Evolutionary conservation across 768 basidiomycete genomes (phyloP), one percentile per base, ranked within the genome.

Genomic region (Leucosporidium creatinivorum): DNA sequence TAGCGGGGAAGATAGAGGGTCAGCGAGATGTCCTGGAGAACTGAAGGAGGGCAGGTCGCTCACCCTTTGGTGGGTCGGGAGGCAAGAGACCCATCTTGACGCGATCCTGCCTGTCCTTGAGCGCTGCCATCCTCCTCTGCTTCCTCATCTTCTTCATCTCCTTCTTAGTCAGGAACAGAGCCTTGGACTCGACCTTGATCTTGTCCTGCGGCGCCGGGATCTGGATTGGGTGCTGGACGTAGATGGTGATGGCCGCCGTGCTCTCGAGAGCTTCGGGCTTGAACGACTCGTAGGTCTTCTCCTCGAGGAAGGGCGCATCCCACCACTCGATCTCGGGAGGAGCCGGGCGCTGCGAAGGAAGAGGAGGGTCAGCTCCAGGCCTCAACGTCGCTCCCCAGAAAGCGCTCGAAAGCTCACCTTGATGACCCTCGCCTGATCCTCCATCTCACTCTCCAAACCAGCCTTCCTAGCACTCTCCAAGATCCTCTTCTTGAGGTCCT

Each of bases 271-370:
- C 56, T 25, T 63, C 56, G 26, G 39, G 23, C 48, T 61, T 50
- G 25, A 63, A 31, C 25, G 68, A 63, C 55, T 85, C 84, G 77
- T 98, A 98, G 6, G 80, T 83, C 79, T 88, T 87, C 73, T 81
- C 86, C 0, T 90, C 89, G 15, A 99, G 80, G 19, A 97, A 80
- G 0, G 89, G 84, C 26, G 84, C 86, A 79, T 99, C 96, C 96
- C 96, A 99, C 96, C 96, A 99, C 77, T 98, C 96, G 6, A 87
- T 84, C 7, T 85, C 87, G 0, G 94, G 94, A 10, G 94, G 96
- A 1, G 90, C 84, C 63, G 85, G 85, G 54, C 93, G 83, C 88
- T 93, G 73, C 33, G 23, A 36, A 58, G 17, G 10, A n/a, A 50
- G n/a, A n/a, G 25, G 31, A 52, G 54, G 58, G 30, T 66, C 48